Percentiles rank a stretch among this genome's conserved stretches.
These are phyloP conservation scores for Herpetospermum pedunculosum DNA, from an alignment of 306 rosid species.

Conservation along the genomic window DNA sequence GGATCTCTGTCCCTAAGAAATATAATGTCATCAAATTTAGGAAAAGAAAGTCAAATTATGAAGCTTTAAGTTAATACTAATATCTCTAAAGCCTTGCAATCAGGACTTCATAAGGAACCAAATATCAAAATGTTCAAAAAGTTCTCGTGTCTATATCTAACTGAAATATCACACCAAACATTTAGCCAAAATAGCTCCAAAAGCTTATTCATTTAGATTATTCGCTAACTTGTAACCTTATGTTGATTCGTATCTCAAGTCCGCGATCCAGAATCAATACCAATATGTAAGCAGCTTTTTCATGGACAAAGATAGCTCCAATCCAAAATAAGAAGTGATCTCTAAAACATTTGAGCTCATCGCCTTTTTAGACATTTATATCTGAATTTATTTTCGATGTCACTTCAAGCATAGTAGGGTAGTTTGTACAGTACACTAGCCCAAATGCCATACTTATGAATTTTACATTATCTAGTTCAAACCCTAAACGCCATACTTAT, in stretches of 20 bases:
- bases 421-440: neutral
- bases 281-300: neutral
- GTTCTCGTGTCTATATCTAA: neutral
- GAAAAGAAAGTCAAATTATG: neutral
- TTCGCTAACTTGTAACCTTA: neutral
- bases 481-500: neutral
- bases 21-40: neutral
- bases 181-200: neutral
- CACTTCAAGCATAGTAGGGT: neutral
- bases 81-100: neutral
- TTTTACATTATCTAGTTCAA: too few relatives aligned
- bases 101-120: neutral
- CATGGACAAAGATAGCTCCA: neutral
- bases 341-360: neutral
- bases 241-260: neutral
- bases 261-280: neutral
- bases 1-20: neutral
- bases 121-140: neutral
- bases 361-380: neutral
- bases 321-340: neutral
- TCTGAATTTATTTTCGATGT: neutral
- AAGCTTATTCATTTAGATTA: neutral
- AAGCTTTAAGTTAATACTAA: neutral
- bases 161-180: neutral
- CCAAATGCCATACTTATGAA: neutral